Base-by-base conservation (phyloP, 768 basidiomycete species). In the Udeniomyces megalosporus region DNA sequence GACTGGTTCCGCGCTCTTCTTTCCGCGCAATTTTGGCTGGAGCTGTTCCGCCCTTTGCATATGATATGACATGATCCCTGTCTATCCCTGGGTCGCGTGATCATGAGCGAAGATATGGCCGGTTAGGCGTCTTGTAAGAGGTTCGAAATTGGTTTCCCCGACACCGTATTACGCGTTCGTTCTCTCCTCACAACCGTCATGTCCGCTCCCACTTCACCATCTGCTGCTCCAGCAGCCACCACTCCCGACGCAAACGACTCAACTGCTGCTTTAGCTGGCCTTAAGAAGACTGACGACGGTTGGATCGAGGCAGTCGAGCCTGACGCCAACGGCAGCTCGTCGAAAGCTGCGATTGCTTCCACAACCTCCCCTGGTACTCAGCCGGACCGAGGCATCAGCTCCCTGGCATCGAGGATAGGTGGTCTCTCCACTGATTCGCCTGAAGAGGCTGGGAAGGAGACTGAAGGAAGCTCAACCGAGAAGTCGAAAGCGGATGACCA, bases 351-450 rank as follows among this genome's bases (percentile, higher is more conserved):
- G 22, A 22, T 45, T 3, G 11, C 61, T 46, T 29, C 61, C 24
- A n/a, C 54, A 17, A 45, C 29, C 11, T 26, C 62, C 49, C 5
- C 61, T 24, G 35, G n/a, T n/a, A n/a, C n/a, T n/a, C n/a, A n/a
- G n/a, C n/a, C 56, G 1, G 62, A 63, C 38, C 35, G 62, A n/a
- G 57, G 49, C 4, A 32, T 63, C 47, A 63, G 62, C 49, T 63
- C 62, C 11, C 50, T 63, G 15, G 62, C 62, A 2, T 57, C 47
- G 20, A 56, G 62, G 22, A 45, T 63, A 6, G 62, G 62, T 47
- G 62, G 62, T 7, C 44, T 63, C 28, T 31, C 56, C 2, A 58
- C 56, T 6, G 62, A 51, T 31, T 47, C n/a, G n/a, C n/a, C 28
- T 3, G 35, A 42, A 4, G 62, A 49, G 34, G 46, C 46, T 20